Percentiles rank a stretch among this genome's conserved stretches.
phyloP scores from a whole-genome alignment of 371 early-diverging fungal genomes.

The Rhizomucor pusillus region DNA sequence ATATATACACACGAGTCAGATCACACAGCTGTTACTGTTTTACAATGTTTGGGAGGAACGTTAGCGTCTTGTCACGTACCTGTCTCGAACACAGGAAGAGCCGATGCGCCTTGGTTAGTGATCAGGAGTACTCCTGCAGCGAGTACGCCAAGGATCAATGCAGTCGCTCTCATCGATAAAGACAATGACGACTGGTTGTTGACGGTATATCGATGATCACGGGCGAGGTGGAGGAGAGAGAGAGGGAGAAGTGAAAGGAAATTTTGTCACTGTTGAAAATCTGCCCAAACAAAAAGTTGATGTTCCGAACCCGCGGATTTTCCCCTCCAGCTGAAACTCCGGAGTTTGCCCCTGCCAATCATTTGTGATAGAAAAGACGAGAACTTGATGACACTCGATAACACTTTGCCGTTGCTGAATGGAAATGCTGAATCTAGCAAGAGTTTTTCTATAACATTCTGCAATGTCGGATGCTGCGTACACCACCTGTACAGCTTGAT shows the following conservation, averaged over 20 bases:
- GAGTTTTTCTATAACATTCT: too few species aligned
- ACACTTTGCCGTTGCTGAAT: too few species aligned
- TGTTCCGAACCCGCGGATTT: too few species aligned
- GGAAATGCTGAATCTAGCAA: too few species aligned
- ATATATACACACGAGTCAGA: not conserved
- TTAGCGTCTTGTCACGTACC: slow-evolving; percentile 2
- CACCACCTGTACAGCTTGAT: too few species aligned
- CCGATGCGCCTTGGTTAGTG: slow-evolving; percentile 3
- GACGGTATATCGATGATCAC: not conserved
- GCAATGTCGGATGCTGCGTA: too few species aligned
- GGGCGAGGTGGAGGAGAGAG: slow-evolving; percentile 1
- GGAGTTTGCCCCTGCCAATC: too few species aligned
- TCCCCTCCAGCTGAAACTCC: too few species aligned
- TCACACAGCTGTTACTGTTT: not conserved
- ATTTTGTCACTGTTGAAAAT: not conserved
- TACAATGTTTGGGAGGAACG: not conserved
- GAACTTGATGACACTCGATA: too few species aligned
- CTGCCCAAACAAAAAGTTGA: too few species aligned
- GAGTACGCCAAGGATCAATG: slow-evolving; percentile 6
- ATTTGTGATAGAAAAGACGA: too few species aligned
- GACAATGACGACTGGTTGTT: not conserved
- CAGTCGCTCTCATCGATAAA: slow-evolving; percentile 11
- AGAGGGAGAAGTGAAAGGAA: slow-evolving; percentile 6
- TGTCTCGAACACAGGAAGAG: slow-evolving; percentile 19
- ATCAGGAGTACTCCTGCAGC: not conserved